Evolutionary conservation across 2,329 filamentous ascomycete species (phyloP).

Genomic region (Aspergillus spinulosporus): DNA sequence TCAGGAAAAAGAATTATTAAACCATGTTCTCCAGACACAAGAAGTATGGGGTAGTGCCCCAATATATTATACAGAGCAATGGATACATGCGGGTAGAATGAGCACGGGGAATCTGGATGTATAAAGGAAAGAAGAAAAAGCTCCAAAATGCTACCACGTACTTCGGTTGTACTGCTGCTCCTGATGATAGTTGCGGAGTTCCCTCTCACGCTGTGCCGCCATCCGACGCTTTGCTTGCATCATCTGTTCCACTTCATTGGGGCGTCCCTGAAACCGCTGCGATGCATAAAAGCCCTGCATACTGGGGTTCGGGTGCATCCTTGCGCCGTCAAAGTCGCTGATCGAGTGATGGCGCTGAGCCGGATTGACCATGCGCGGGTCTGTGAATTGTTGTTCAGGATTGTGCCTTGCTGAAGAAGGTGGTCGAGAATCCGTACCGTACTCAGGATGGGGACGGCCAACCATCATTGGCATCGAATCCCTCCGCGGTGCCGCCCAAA

Average conservation of each 20-base stretch:
- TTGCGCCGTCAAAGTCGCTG: slow-evolving; percentile 77
- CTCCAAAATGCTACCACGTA: slow-evolving; percentile 53
- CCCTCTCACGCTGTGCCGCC: slow-evolving; percentile 97
- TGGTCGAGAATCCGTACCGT: slow-evolving; percentile 51
- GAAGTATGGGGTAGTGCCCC: slow-evolving; percentile 28
- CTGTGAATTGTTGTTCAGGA: slow-evolving; percentile 49
- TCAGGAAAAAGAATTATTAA: slow-evolving; percentile 43
- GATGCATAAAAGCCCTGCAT: slow-evolving; percentile 91
- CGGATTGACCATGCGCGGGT: slow-evolving; percentile 66
- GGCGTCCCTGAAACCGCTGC: slow-evolving; percentile 86
- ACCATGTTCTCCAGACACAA: slow-evolving; percentile 34
- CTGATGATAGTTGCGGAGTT: slow-evolving; percentile 99
- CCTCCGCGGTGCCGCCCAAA: slow-evolving; percentile 73
- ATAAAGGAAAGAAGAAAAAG: slow-evolving; percentile 31
- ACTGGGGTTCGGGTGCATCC: slow-evolving; percentile 72
- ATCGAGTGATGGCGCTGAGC: slow-evolving; percentile 78
- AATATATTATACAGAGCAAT: slow-evolving; percentile 47
- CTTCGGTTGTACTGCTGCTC: slow-evolving; percentile 99
- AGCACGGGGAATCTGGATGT: slow-evolving; percentile 38
- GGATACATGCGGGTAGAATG: slow-evolving; percentile 43
- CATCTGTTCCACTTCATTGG: slow-evolving; percentile 94
- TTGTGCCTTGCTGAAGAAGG: slow-evolving; percentile 21
- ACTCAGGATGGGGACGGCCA: slow-evolving; percentile 59
- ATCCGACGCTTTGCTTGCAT: slow-evolving; percentile 99
- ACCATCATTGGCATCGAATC: slow-evolving; percentile 72